Conservation (phyloP, 345 rosid genomes). For the Turnera subulata region DNA sequence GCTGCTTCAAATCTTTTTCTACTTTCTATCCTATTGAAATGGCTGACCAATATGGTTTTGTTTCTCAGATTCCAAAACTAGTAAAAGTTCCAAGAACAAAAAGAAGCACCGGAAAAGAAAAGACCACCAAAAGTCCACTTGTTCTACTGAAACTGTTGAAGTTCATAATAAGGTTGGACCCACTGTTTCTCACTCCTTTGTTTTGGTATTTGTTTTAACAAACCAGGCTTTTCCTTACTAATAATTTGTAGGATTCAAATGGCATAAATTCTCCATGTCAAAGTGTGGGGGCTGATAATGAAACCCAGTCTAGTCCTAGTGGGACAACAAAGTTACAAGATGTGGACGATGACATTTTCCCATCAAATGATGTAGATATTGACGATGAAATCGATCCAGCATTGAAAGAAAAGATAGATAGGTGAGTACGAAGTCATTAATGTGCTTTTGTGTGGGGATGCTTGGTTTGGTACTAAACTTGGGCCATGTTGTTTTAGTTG, state of each 20-base stretch:
- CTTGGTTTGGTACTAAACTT: too few species aligned
- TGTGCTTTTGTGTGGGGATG: neutral
- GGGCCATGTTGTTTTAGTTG: too few species aligned
- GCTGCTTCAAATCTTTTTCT: constrained; percentile 27
- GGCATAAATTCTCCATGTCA: constrained; percentile 3
- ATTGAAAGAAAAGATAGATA: constrained; percentile 25
- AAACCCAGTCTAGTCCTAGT: constrained; percentile 6
- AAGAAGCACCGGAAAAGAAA: constrained; percentile 24
- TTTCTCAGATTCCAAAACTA: constrained; percentile 19
- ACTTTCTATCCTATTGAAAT: constrained; percentile 37
- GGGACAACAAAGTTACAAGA: constrained; percentile 8
- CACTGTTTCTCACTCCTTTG: neutral
- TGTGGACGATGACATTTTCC: constrained; percentile 12
- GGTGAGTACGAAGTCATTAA: constrained; percentile 15
- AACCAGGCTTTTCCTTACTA: neutral
- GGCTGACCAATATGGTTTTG: constrained; percentile 25
- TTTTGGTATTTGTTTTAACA: neutral
- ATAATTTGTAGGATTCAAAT: constrained; percentile 13
- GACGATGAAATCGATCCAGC: constrained; percentile 31
- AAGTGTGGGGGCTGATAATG: constrained; percentile 2
- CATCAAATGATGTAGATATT: constrained; percentile 21
- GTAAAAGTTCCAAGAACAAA: constrained; percentile 24
- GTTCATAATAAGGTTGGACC: constrained; percentile 11
- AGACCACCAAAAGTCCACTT: constrained; percentile 18
- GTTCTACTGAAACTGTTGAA: constrained; percentile 7